Evolutionary conservation across 345 rosid species (phyloP), one percentile per base, ranked within the genome.

Genomic region (Lenwebbia sp.): DNA sequence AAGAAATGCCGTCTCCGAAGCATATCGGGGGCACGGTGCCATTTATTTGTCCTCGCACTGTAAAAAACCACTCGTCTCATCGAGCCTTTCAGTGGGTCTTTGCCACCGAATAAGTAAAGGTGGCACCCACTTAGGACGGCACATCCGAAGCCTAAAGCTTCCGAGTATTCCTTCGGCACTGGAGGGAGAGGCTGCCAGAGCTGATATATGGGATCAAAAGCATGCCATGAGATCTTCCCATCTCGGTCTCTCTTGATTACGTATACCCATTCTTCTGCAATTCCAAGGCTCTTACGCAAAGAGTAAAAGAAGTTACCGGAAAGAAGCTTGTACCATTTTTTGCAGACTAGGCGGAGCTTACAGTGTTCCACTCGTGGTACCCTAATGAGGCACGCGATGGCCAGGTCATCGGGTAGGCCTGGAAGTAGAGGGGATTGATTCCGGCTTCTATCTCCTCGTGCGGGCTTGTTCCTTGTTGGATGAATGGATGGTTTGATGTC

Each of bases 21-120:
- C 97, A 94, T 94, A 70, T 94, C 96, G 21, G 97, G 97, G 76
- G 94, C 96, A 65, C 97, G 94, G 86, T 92, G 94, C 97, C 97
- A 93, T 83, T 94, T 93, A 85, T 94, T 94, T 51, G 96, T 94
- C 88, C 95, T 92, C 15, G 95, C 96, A 88, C 91, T 94, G 50
- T 94, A 94, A 86, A 85, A 94, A 52, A 94, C 91, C 81, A 94
- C 96, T 83, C 97, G 90, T 90, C 97, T 90, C 96, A 93, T 94
- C 23, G 96, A 93, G 70, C 96, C 97, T 82, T 94, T 93, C 14
- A 92, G 74, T 3, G 94, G 96, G 84, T 94, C 97, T 88, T 93
- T 94, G 58, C 97, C 97, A 86, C 97, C 97, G 85, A 94, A 94
- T 86, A 94, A 87, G 91, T 94, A 94, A 65, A 94, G 95, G 91